A percentile compares a stretch with the other conserved stretches of the same genome.
These are phyloP conservation scores for Monosporozyma solicola DNA, from an alignment of 805 yeast genomes.

Conservation along the genomic window DNA sequence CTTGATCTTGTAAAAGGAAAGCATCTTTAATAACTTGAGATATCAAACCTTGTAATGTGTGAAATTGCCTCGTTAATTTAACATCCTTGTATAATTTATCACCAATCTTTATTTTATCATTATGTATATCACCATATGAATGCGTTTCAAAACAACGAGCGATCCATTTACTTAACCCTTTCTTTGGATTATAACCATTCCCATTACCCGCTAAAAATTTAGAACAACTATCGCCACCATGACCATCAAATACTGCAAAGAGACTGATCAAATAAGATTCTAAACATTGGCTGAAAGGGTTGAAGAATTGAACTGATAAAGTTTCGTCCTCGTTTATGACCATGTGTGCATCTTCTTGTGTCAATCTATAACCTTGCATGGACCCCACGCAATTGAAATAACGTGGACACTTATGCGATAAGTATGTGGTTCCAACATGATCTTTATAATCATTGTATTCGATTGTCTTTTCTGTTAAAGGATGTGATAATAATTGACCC, in stretches of 20 bases:
- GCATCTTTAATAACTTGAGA: slow-evolving; percentile 35
- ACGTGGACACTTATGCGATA: slow-evolving; percentile 25
- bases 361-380: slow-evolving; percentile 68
- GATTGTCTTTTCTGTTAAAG: slow-evolving; percentile 58
- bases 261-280: slow-evolving; percentile 30
- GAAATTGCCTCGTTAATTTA: slow-evolving; percentile 14
- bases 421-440: slow-evolving; percentile 7
- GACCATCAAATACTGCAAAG: slow-evolving; percentile 76
- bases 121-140: slow-evolving; percentile 15
- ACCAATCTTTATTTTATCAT: slow-evolving; percentile 5
- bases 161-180: slow-evolving; percentile 26
- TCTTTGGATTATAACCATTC: slow-evolving; percentile 9
- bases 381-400: slow-evolving; percentile 55
- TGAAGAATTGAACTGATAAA: slow-evolving; percentile 26
- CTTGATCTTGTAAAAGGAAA: slow-evolving; percentile 39
- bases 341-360: slow-evolving; percentile 71
- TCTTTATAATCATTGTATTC: slow-evolving; percentile 34
- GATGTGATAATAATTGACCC: slow-evolving; percentile 73
- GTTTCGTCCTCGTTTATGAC: slow-evolving; percentile 38
- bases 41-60: slow-evolving; percentile 30
- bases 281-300: slow-evolving; percentile 24
- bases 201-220: slow-evolving; percentile 36
- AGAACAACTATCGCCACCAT: slow-evolving; percentile 64
- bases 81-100: slow-evolving; percentile 1
- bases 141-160: slow-evolving; percentile 24